phyloP scores from a whole-genome alignment of 306 rosid genomes.

The Ziziphus jujuba region DNA sequence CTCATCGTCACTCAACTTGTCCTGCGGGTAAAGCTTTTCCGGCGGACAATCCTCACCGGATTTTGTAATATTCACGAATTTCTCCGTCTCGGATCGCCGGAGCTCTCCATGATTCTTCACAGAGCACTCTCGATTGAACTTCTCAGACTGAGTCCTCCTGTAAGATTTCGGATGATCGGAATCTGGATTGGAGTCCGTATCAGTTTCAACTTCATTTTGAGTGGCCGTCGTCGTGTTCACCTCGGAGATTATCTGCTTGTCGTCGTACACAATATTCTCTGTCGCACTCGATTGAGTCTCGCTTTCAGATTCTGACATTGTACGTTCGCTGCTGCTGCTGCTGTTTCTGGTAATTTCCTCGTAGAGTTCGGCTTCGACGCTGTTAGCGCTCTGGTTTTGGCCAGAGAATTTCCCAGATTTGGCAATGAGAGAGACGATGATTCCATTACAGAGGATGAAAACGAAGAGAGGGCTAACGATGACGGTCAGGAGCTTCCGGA shows the following conservation, averaged over 20 bases:
- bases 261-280: constrained; percentile 41
- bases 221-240: neutral
- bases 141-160: constrained; percentile 52
- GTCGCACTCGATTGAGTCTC: neutral
- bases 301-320: neutral
- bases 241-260: constrained; percentile 53
- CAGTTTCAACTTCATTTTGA: neutral
- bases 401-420: constrained; percentile 37
- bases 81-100: constrained; percentile 61
- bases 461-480: constrained; percentile 59
- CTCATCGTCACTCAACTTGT: constrained; percentile 74
- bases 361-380: constrained; percentile 27
- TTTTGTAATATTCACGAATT: constrained; percentile 12
- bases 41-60: constrained; percentile 10
- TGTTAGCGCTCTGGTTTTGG: neutral
- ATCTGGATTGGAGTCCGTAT: constrained; percentile 8
- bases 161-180: constrained; percentile 21
- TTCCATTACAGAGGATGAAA: constrained; percentile 65
- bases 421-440: constrained; percentile 56
- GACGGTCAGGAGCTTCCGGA: constrained; percentile 37
- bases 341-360: constrained; percentile 14
- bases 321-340: constrained; percentile 2
- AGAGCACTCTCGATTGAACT: constrained; percentile 8
- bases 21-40: constrained; percentile 31
- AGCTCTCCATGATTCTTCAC: constrained; percentile 17